Conservation (phyloP, 495 filamentous ascomycete genomes). For the Viridothelium virens region DNA sequence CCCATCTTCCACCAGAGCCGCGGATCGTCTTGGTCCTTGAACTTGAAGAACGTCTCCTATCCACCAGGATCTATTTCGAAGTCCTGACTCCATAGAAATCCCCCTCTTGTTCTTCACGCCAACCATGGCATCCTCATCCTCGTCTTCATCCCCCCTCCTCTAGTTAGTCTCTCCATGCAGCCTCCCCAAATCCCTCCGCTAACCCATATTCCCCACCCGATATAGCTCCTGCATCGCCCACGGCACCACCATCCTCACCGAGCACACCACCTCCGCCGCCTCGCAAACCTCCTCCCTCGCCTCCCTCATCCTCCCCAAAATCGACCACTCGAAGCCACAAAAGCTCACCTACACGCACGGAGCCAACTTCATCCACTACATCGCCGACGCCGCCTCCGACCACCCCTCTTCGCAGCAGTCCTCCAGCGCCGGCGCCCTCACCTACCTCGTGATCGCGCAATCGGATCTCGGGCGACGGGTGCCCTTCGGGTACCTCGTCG, state of each 20-base stretch:
- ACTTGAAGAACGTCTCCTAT: no score
- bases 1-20: no score
- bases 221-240: constrained; percentile 82
- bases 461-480: constrained; percentile 73
- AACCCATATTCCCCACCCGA: background rate
- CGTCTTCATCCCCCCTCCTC: constrained; percentile 26
- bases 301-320: constrained; percentile 92
- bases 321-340: constrained; percentile 67
- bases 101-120: background rate
- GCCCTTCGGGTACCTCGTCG: constrained; percentile 85
- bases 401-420: constrained; percentile 38
- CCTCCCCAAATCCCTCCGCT: background rate
- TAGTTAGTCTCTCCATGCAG: constrained; percentile 13
- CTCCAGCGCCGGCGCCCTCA: constrained; percentile 63
- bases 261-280: constrained; percentile 74
- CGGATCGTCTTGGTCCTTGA: no score
- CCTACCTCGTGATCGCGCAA: constrained; percentile 76
- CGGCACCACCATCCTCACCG: constrained; percentile 81
- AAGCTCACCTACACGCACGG: constrained; percentile 65
- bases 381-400: constrained; percentile 71
- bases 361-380: constrained; percentile 89
- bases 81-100: no score
- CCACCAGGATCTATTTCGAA: no score
- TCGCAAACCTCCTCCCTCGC: constrained; percentile 74
- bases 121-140: constrained; percentile 27